phyloP scores from a whole-genome alignment of 805 yeast species.

The Candida peoriensis region DNA sequence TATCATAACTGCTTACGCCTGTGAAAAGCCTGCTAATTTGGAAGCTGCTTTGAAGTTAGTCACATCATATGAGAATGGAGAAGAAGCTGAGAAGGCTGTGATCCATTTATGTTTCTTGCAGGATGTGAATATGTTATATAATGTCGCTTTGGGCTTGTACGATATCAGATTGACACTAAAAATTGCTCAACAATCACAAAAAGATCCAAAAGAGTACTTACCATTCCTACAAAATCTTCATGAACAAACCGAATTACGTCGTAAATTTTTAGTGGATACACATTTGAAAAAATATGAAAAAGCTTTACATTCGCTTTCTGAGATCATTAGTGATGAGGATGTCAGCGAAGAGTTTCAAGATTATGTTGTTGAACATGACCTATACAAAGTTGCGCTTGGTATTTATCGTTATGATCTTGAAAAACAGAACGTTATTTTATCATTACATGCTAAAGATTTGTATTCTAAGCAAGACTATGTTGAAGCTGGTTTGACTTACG shows the following conservation, averaged over 20 bases:
- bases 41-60: slow-evolving; percentile 67
- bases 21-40: slow-evolving; percentile 83
- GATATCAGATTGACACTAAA: slow-evolving; percentile 74
- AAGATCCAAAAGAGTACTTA: slow-evolving; percentile 94
- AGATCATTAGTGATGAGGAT: slow-evolving; percentile 33
- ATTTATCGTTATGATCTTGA: slow-evolving; percentile 52
- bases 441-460: slow-evolving; percentile 58
- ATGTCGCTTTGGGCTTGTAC: slow-evolving; percentile 75
- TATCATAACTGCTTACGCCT: slow-evolving; percentile 85
- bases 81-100: slow-evolving; percentile 53
- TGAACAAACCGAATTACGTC: slow-evolving; percentile 59
- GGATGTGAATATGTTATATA: slow-evolving; percentile 80
- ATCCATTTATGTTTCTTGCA: slow-evolving; percentile 86
- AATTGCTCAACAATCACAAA: slow-evolving; percentile 94
- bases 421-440: slow-evolving; percentile 51
- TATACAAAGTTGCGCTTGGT: slow-evolving; percentile 65
- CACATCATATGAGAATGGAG: slow-evolving; percentile 41
- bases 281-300: slow-evolving; percentile 59
- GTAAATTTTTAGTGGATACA: slow-evolving; percentile 74
- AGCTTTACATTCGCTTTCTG: slow-evolving; percentile 64
- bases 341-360: slow-evolving; percentile 55
- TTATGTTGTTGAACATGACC: slow-evolving; percentile 62
- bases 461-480: slow-evolving; percentile 48
- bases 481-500: slow-evolving; percentile 82
- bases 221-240: slow-evolving; percentile 85